Base-by-base conservation (phyloP, 768 basidiomycete species). In the Tylopilus vinaceipallidus region DNA sequence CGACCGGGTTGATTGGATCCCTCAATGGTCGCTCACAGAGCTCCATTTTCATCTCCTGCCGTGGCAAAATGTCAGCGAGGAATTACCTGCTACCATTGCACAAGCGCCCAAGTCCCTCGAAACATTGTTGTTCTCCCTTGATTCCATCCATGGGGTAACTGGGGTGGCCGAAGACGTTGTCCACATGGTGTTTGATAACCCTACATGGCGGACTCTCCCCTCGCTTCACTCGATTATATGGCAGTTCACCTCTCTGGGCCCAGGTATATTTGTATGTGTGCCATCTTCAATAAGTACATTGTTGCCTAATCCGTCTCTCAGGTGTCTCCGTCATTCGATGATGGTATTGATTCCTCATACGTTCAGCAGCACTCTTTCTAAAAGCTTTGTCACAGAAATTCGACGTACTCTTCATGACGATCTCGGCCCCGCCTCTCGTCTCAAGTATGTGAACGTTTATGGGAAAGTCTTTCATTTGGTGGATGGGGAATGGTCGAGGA, bases 161-260 rank as follows among this genome's bases (percentile, higher is more conserved):
- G n/a, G 11, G 13, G 2, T 2, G 8, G 13, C 4, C 13, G 20
- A 23, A 3, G 12, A 16, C 20, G 10, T 8, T 11, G 14, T 37
- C 16, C 23, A 3, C 26, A 3, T 2, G 2, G 44, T 47, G 4
- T 49, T 60, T 20, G 19, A 34, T 12, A 19, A 45, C 16, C 41
- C 22, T 3, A n/a, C 10, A 1, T 48, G 54, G 54, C 27, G 12
- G 35, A 49, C 37, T 2, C 20, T 52, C 5, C 32, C 43, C 24
- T 20, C 32, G 11, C 45, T 59, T 41, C 43, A 40, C 36, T 59
- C 57, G 29, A 32, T 59, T n/a, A 41, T 30, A 13, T 22, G 56
- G 20, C 14, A 1, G n/a, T 30, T 14, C 2, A 0, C 4, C 2
- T 27, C 2, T 14, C 3, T 8, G 4, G 5, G n/a, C n/a, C n/a